Evolutionary conservation across 2,329 filamentous ascomycete species (phyloP).

Genomic region (Ustilaginoidea virens): DNA sequence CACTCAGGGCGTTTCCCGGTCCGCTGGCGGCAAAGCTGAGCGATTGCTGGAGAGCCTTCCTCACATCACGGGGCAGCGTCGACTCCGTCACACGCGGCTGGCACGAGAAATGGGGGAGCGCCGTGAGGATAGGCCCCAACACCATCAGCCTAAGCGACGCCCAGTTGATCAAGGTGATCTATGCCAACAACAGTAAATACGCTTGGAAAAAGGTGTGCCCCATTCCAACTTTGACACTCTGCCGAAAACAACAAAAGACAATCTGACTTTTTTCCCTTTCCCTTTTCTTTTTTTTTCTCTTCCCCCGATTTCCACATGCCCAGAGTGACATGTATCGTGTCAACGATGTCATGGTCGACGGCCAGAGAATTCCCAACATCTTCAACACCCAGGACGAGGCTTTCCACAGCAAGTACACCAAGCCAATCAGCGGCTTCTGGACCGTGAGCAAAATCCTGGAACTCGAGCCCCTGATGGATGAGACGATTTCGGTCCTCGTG

Average conservation of each 20-base stretch:
- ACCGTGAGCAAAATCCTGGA: slow-evolving; percentile 7
- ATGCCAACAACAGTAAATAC: slow-evolving; percentile 6
- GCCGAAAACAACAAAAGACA: neutral
- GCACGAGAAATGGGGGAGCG: slow-evolving; percentile 7
- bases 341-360: slow-evolving; percentile 8
- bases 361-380: slow-evolving; percentile 7
- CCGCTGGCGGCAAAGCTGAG: slow-evolving; percentile 6
- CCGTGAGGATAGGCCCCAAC: slow-evolving; percentile 8
- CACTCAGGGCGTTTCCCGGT: slow-evolving; percentile 6
- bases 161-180: slow-evolving; percentile 7
- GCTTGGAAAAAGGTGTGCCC: slow-evolving; percentile 7
- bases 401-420: slow-evolving; percentile 6
- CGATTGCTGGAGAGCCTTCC: slow-evolving; percentile 6
- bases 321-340: slow-evolving; percentile 8
- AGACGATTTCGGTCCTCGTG: slow-evolving; percentile 5
- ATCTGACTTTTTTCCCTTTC: neutral
- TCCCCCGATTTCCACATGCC: neutral
- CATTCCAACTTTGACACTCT: neutral
- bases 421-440: slow-evolving; percentile 8
- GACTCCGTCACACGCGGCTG: slow-evolving; percentile 4
- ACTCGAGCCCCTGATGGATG: slow-evolving; percentile 7
- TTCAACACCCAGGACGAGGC: slow-evolving; percentile 8
- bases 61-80: slow-evolving; percentile 5
- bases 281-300: too few relatives aligned
- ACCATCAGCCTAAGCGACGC: slow-evolving; percentile 7